A percentile compares a stretch with the other conserved stretches of the same genome.
These are phyloP conservation scores for Eucalyptus dawsonii DNA, from an alignment of 345 rosid species.

Conservation along the genomic window DNA sequence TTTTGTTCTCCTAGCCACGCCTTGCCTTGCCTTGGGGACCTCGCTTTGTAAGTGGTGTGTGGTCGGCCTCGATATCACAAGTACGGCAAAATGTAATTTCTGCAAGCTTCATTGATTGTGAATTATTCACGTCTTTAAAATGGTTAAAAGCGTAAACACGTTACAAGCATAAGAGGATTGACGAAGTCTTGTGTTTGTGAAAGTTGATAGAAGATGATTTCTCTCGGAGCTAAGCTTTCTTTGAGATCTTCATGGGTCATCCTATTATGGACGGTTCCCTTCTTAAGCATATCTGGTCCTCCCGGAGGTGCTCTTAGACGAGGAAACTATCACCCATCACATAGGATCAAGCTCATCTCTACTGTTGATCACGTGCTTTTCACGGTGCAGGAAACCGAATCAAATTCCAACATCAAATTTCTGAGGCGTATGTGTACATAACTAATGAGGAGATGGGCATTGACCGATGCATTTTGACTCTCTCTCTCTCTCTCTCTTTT, in stretches of 20 bases:
- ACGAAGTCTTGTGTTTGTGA: neutral
- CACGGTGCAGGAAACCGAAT: neutral
- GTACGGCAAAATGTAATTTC: neutral
- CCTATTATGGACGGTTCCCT: neutral
- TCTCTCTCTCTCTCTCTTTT: neutral
- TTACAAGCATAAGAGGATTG: neutral
- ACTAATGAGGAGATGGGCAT: neutral
- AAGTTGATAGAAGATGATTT: neutral
- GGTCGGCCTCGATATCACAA: neutral
- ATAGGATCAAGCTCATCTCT: neutral
- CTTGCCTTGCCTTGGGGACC: neutral
- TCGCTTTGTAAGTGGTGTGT: neutral
- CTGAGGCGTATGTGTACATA: no score
- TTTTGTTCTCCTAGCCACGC: neutral
- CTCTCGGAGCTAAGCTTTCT: neutral
- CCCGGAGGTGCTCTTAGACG: neutral
- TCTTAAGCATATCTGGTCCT: neutral
- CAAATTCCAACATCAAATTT: neutral
- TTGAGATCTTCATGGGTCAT: neutral
- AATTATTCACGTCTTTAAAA: rapidly evolving
- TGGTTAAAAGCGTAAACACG: neutral
- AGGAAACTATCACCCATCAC: neutral
- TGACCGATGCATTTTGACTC: neutral
- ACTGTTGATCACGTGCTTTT: neutral
- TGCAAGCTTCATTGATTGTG: no score